These are phyloP conservation scores for Auricularia cornea DNA, from an alignment of 768 basidiomycete species.

Conservation along the genomic window DNA sequence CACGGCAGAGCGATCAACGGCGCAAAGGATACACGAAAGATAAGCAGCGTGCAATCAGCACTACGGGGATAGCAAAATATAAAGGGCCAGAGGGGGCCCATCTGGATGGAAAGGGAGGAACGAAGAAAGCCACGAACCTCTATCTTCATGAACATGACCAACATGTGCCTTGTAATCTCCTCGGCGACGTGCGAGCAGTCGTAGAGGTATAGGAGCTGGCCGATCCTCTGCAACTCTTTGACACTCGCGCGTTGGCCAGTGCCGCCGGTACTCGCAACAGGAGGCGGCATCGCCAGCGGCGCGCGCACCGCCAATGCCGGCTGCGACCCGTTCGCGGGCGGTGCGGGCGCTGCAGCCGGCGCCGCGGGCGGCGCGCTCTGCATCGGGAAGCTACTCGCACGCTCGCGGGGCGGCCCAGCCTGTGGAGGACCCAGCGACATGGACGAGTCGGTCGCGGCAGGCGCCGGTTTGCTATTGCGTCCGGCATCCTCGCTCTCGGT, in stretches of 20 bases:
- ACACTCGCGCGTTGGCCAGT: conserved; percentile 41
- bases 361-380: conserved; percentile 5
- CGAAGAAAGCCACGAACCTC: conserved; percentile 41
- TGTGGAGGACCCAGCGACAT: background rate
- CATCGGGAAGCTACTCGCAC: conserved; percentile 7
- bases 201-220: conserved; percentile 45
- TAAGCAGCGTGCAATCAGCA: background rate
- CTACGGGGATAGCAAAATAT: no score
- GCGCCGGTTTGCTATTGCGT: background rate
- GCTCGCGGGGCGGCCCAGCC: conserved; percentile 1
- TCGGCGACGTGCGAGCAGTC: conserved; percentile 68
- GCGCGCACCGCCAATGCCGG: background rate
- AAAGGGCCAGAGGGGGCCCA: no score
- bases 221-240: conserved; percentile 52
- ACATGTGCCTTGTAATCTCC: conserved; percentile 74
- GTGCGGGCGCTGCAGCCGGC: conserved; percentile 1
- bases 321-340: background rate
- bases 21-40: background rate
- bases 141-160: conserved; percentile 62
- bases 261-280: background rate
- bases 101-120: no score
- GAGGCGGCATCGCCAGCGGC: background rate
- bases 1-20: background rate
- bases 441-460: background rate
- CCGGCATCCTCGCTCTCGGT: background rate